phyloP scores from a whole-genome alignment of 1,284 basidiomycete species.

The Pseudozyma hubeiensis region DNA sequence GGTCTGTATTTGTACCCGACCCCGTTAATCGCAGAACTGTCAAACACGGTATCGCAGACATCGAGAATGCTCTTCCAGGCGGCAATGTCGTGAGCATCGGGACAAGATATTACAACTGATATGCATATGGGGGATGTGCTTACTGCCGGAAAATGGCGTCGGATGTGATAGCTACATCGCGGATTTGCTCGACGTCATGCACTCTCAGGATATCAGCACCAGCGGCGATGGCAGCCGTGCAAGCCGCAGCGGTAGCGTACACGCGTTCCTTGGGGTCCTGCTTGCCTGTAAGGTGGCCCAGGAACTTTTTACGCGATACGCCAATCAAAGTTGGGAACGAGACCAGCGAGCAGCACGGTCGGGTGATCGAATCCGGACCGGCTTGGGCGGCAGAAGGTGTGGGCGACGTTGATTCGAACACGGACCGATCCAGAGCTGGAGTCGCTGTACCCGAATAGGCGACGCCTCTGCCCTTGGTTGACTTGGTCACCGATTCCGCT shows the following conservation, averaged over 20 bases:
- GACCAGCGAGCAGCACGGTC: conserved; percentile 48
- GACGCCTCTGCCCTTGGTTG: conserved; percentile 32
- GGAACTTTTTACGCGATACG: conserved; percentile 63
- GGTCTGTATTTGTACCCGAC: background rate
- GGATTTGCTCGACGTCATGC: conserved; percentile 82
- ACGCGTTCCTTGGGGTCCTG: conserved; percentile 76
- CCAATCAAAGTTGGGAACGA: conserved; percentile 63
- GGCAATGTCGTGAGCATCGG: too few species aligned
- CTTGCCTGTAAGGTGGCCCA: conserved; percentile 65
- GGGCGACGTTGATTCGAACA: conserved; percentile 13
- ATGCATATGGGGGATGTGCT: background rate
- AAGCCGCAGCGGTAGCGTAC: conserved; percentile 84
- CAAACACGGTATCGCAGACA: background rate
- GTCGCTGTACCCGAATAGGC: conserved; percentile 29
- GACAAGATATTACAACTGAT: too few species aligned
- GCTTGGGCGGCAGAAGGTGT: conserved; percentile 1
- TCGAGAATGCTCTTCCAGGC: too few species aligned
- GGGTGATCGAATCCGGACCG: conserved; percentile 20
- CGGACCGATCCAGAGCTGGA: conserved; percentile 26
- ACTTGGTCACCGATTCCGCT: conserved; percentile 28
- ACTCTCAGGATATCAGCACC: conserved; percentile 81
- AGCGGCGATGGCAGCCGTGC: conserved; percentile 81
- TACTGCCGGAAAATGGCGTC: conserved; percentile 70
- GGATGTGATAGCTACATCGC: conserved; percentile 74
- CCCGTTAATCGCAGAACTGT: background rate